Conservation (phyloP, 495 filamentous ascomycete species). For the Aspergillus wentii region DNA sequence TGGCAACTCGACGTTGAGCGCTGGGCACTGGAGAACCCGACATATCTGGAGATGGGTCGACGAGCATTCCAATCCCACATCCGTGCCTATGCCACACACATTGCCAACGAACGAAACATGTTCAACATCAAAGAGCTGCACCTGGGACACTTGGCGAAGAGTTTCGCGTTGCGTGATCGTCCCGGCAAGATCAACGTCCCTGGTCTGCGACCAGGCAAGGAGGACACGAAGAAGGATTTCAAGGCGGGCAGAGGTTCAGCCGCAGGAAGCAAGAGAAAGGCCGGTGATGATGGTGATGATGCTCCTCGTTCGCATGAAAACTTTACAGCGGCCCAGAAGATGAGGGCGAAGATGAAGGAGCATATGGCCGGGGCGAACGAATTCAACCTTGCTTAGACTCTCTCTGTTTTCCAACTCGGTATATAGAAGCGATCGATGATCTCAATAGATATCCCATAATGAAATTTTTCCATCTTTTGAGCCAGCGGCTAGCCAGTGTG, state of each 20-base stretch:
- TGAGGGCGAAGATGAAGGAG: slow-evolving; percentile 76
- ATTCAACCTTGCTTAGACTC: slow-evolving; percentile 76
- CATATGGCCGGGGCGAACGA: slow-evolving; percentile 70
- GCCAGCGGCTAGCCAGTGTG: slow-evolving; percentile 87
- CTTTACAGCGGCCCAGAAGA: slow-evolving; percentile 64
- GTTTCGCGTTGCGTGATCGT: slow-evolving; percentile 81
- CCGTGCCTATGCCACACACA: slow-evolving; percentile 90
- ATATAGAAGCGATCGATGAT: slow-evolving; percentile 23
- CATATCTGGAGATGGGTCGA: slow-evolving; percentile 65
- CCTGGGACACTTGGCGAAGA: slow-evolving; percentile 89
- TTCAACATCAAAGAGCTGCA: slow-evolving; percentile 90
- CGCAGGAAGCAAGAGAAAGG: slow-evolving; percentile 35
- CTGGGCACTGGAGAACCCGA: slow-evolving; percentile 58
- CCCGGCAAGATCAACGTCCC: slow-evolving; percentile 81
- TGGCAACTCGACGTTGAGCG: slow-evolving; percentile 72
- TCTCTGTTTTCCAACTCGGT: slow-evolving; percentile 8
- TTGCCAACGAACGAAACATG: slow-evolving; percentile 70
- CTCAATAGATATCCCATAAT: slow-evolving; percentile 90
- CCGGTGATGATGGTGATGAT: slow-evolving; percentile 33
- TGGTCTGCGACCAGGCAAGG: slow-evolving; percentile 44
- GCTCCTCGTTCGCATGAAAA: slow-evolving; percentile 36
- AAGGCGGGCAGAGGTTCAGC: slow-evolving; percentile 35
- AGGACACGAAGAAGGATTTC: slow-evolving; percentile 44
- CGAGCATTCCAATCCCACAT: slow-evolving; percentile 88
- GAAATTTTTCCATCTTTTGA: slow-evolving; percentile 95